Evolutionary conservation across 2,329 filamentous ascomycete species (phyloP).

Genomic region (Colletotrichum scovillei): DNA sequence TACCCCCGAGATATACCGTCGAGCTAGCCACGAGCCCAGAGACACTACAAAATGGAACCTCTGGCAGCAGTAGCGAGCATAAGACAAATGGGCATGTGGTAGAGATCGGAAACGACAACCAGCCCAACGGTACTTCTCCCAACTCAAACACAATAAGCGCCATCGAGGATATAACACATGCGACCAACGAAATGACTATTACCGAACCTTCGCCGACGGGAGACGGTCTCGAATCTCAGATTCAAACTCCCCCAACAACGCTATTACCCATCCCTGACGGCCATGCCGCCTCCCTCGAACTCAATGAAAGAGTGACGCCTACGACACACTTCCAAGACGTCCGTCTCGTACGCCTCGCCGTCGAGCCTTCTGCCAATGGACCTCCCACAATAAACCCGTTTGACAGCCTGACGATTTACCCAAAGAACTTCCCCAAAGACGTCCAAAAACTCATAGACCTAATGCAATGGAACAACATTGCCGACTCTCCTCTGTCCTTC

Average conservation of each 20-base stretch:
- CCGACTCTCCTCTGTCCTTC: constrained; percentile 71
- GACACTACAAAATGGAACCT: constrained; percentile 36
- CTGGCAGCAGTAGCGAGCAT: not conserved
- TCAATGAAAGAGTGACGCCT: constrained; percentile 82
- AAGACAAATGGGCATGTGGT: not conserved
- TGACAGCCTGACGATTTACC: constrained; percentile 83
- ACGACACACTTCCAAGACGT: constrained; percentile 92
- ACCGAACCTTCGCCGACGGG: not conserved
- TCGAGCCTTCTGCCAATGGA: constrained; percentile 33
- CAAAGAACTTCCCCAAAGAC: constrained; percentile 86
- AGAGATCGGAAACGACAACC: not conserved
- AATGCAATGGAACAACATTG: constrained; percentile 81
- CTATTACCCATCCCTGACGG: constrained; percentile 69
- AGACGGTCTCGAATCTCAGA: not conserved
- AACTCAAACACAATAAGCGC: not conserved
- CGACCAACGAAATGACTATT: constrained; percentile 12
- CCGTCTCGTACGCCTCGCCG: constrained; percentile 64
- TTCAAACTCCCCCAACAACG: constrained; percentile 25
- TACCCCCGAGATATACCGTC: constrained; percentile 80
- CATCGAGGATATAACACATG: not conserved
- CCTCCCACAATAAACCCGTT: constrained; percentile 70
- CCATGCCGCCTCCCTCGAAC: constrained; percentile 66
- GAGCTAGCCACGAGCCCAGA: constrained; percentile 43
- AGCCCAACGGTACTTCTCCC: not conserved
- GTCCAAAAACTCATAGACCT: constrained; percentile 81